Base-by-base conservation (phyloP, 176 grass and related monocot species). In the Zoysia pacifica region DNA sequence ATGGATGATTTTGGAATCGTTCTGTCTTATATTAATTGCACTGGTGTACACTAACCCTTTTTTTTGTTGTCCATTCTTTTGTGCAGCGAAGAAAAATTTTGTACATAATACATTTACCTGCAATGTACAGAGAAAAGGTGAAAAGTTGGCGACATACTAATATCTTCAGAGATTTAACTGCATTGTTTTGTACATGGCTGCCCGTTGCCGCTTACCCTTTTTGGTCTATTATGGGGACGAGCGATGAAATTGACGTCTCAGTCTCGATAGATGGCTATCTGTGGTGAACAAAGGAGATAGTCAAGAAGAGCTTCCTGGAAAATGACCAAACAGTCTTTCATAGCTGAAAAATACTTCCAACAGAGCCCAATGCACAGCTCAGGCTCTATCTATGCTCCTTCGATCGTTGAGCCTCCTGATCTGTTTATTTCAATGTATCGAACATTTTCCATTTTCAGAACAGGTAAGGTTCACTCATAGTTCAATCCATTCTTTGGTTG, bases 61-160 rank as follows among this genome's bases (percentile, higher is more conserved):
- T 8, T 18, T 70, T 46, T 41, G 14, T 6, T 46, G 15, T 40
- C 2, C 1, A 44, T 47, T 79, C 66, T 76, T 89, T 81, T 48
- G 20, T 86, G 86, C 90, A 96, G 93, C 69, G 87, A 78, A 84
- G 87, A 60, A 83, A 83, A 75, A 75, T 90, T 90, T 85, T 89
- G 87, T 83, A 75, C 80, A 79, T 75, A 73, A 86, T 82, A 88
- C 62, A 89, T 39, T 81, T 81, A 67, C 37, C 78, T 77, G 58
- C 74, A 86, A 65, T 70, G 68, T 86, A 86, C 83, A 89, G 62
- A 70, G 78, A 86, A 38, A 78, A 82, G 61, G 59, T 40, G 48
- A 81, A 65, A 56, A 73, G 62, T 79, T 61, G 67, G 45, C 2
- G 16, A 62, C 68, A 82, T 86, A 74, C 84, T n/a, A 68, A 55